Evolutionary conservation across 805 yeast genomes (phyloP).

Genomic region (Wickerhamiella galacta): DNA sequence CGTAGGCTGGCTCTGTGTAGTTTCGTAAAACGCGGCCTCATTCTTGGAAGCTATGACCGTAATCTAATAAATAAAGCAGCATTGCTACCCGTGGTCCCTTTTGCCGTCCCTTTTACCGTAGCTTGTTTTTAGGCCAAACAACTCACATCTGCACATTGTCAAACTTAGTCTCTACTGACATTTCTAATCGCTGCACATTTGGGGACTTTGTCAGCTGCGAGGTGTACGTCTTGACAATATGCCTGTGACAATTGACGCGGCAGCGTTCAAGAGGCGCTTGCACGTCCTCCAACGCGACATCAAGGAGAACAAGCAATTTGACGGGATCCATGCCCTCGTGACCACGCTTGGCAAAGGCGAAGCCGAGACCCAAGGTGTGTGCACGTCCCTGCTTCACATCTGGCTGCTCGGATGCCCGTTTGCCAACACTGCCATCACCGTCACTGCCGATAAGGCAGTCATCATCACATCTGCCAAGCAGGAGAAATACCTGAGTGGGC

Average conservation of each 20-base stretch:
- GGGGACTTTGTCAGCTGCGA: too few species aligned
- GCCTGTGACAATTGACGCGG: constrained; percentile 17
- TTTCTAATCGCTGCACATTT: too few species aligned
- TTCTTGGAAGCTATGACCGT: not conserved
- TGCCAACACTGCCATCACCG: constrained; percentile 68
- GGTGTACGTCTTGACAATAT: constrained; percentile 3
- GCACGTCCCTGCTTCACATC: constrained; percentile 68
- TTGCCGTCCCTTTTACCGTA: too few species aligned
- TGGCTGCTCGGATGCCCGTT: constrained; percentile 93
- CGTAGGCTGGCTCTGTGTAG: constrained; percentile 49
- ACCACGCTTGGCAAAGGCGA: constrained; percentile 73
- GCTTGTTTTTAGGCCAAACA: too few species aligned
- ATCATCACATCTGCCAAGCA: constrained; percentile 72
- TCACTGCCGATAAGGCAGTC: constrained; percentile 41
- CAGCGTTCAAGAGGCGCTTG: constrained; percentile 20
- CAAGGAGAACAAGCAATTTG: constrained; percentile 21
- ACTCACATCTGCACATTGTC: too few species aligned
- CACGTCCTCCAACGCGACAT: constrained; percentile 17
- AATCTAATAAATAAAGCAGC: too few species aligned
- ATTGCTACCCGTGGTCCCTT: too few species aligned
- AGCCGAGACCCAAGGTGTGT: constrained; percentile 78
- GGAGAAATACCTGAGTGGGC: constrained; percentile 56
- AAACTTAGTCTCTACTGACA: too few species aligned
- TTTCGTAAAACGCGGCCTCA: constrained; percentile 28
- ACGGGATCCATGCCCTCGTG: constrained; percentile 34